phyloP scores from a whole-genome alignment of 768 basidiomycete genomes.

The Suillus occidentalis region DNA sequence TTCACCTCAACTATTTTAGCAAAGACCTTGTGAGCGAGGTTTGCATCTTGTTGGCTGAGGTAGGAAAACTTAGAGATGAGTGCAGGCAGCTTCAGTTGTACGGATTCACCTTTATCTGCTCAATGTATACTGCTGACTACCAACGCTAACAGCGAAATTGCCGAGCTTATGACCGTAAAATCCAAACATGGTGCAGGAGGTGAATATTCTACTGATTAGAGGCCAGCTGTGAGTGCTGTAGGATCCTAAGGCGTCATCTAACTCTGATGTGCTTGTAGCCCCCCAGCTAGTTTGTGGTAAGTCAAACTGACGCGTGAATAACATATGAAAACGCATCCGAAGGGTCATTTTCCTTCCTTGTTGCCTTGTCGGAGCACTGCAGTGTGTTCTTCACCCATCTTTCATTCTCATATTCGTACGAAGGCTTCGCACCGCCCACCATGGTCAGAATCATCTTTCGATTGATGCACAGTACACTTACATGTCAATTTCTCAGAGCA shows the following conservation, averaged over 20 bases:
- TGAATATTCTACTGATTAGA: conserved; percentile 77
- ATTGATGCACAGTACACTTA: conserved; percentile 11
- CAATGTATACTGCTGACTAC: neutral
- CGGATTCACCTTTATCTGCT: conserved; percentile 14
- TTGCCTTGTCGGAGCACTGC: conserved; percentile 12
- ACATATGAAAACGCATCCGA: conserved; percentile 27
- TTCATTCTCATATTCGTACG: conserved; percentile 8
- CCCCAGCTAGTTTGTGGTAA: conserved; percentile 14
- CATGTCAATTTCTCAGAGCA: conserved; percentile 19
- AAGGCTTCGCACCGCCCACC: conserved; percentile 12
- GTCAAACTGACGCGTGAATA: conserved; percentile 10
- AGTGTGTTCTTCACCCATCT: neutral
- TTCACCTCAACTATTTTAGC: conserved; percentile 57
- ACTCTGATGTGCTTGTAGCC: conserved; percentile 19
- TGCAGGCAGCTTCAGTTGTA: conserved; percentile 57
- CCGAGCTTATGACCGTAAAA: conserved; percentile 79
- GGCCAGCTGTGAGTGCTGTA: conserved; percentile 47
- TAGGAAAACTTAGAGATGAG: conserved; percentile 61
- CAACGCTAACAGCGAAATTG: conserved; percentile 62
- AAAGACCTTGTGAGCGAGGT: conserved; percentile 62
- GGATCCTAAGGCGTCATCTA: neutral
- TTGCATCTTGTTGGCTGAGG: conserved; percentile 60
- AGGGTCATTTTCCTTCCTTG: neutral
- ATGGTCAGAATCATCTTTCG: conserved; percentile 24
- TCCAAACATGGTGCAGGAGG: conserved; percentile 81